Conservation (phyloP, 2,329 filamentous ascomycete genomes). For the Sporothrix inflata region DNA sequence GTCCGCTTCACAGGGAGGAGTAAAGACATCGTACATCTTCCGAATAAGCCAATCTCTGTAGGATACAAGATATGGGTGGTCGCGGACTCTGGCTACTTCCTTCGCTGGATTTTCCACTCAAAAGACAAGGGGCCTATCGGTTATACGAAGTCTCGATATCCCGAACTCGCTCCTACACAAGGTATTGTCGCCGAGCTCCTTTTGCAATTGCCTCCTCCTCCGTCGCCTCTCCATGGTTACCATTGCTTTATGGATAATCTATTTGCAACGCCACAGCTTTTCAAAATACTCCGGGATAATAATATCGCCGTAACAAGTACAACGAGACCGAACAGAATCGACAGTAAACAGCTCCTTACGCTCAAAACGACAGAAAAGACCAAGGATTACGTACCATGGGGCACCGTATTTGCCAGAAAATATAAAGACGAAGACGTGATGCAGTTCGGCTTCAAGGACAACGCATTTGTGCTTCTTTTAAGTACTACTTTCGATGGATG, state of each 20-base stretch:
- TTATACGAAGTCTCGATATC: background rate
- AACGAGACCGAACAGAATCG: background rate
- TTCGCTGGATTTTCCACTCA: background rate
- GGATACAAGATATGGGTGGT: background rate
- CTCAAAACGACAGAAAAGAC: background rate
- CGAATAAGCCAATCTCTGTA: background rate
- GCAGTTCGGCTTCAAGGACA: slow-evolving; percentile 9
- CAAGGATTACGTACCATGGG: background rate
- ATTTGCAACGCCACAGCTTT: background rate
- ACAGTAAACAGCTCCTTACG: background rate
- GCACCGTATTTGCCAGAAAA: background rate
- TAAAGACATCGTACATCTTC: background rate
- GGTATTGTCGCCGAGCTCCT: background rate
- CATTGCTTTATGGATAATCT: background rate
- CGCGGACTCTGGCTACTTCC: background rate
- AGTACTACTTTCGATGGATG: no score
- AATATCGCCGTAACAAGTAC: background rate
- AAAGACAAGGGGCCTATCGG: background rate
- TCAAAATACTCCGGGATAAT: background rate
- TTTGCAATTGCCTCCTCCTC: background rate
- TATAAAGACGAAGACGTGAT: background rate
- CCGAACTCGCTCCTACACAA: background rate
- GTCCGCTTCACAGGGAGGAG: background rate
- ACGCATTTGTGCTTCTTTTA: background rate
- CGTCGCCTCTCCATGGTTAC: background rate